phyloP scores from a whole-genome alignment of 2,329 filamentous ascomycete genomes.

The Acephala macrosclerotiorum region DNA sequence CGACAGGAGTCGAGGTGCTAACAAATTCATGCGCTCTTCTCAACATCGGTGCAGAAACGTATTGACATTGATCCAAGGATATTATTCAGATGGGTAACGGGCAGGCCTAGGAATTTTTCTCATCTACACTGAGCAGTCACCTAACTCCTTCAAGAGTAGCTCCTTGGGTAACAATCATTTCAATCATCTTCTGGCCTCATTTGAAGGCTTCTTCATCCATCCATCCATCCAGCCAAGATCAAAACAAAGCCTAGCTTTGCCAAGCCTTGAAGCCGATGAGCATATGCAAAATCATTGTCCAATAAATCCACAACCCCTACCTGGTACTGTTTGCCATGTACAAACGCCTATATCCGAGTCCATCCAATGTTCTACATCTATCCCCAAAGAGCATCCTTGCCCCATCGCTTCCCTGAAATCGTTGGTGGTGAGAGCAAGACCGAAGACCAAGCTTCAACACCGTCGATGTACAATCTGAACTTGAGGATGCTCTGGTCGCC shows the following conservation, averaged over 20 bases:
- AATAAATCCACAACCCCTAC: not conserved
- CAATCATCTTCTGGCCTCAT: not conserved
- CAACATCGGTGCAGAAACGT: too few relatives aligned
- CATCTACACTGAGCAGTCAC: not conserved
- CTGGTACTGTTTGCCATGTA: conserved; percentile 3
- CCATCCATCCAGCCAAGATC: not conserved
- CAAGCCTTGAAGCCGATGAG: not conserved
- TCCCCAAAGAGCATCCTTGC: conserved; percentile 43
- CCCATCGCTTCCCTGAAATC: conserved; percentile 35
- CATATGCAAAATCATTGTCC: not conserved
- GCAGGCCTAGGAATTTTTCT: too few relatives aligned
- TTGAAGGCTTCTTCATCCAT: not conserved
- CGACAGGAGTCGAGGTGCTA: too few relatives aligned
- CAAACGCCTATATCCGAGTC: conserved; percentile 17
- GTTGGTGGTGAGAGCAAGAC: conserved; percentile 56
- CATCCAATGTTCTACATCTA: conserved; percentile 22
- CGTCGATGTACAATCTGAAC: conserved; percentile 85
- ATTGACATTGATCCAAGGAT: too few relatives aligned
- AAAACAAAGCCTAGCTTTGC: not conserved
- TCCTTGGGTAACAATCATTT: not conserved
- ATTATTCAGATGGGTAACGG: too few relatives aligned
- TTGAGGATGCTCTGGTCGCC: conserved; percentile 76
- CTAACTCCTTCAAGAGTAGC: too few relatives aligned
- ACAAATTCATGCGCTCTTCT: too few relatives aligned
- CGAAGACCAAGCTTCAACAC: conserved; percentile 77